Conservation (phyloP, 163 green algal genomes). For the Chloromonas sp. region DNA sequence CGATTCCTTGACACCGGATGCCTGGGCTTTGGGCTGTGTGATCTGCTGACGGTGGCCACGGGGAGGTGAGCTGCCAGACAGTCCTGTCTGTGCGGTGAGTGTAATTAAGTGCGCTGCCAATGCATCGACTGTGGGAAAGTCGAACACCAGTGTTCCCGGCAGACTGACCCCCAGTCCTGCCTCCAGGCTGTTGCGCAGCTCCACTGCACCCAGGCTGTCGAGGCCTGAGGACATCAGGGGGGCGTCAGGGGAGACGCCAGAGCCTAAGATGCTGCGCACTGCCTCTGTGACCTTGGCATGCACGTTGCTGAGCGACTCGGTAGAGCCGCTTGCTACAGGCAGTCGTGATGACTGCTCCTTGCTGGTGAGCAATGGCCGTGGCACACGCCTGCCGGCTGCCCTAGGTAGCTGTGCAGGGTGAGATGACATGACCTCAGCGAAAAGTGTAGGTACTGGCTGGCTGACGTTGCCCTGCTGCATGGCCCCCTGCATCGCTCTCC, state of each 20-base stretch:
- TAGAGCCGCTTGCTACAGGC: too few relatives aligned
- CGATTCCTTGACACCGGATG: background rate
- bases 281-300: conserved; percentile 22
- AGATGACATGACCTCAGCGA: background rate
- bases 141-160: conserved; percentile 73
- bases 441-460: background rate
- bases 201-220: too few relatives aligned
- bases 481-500: too few relatives aligned
- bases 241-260: conserved; percentile 25
- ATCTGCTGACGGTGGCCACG: background rate
- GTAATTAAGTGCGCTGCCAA: conserved; percentile 34
- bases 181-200: too few relatives aligned
- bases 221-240: too few relatives aligned
- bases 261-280: conserved; percentile 18
- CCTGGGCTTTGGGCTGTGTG: background rate
- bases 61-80: background rate
- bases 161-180: conserved; percentile 13
- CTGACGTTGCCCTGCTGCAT: conserved; percentile 49
- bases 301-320: background rate
- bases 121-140: conserved; percentile 66
- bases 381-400: background rate
- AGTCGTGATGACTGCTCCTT: too few relatives aligned
- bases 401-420: background rate
- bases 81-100: background rate
- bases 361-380: background rate